Evolutionary conservation across 352 stramenopile species (phyloP), one percentile per base, ranked within the genome.

Genomic region (Halophytophthora polymorphica): DNA sequence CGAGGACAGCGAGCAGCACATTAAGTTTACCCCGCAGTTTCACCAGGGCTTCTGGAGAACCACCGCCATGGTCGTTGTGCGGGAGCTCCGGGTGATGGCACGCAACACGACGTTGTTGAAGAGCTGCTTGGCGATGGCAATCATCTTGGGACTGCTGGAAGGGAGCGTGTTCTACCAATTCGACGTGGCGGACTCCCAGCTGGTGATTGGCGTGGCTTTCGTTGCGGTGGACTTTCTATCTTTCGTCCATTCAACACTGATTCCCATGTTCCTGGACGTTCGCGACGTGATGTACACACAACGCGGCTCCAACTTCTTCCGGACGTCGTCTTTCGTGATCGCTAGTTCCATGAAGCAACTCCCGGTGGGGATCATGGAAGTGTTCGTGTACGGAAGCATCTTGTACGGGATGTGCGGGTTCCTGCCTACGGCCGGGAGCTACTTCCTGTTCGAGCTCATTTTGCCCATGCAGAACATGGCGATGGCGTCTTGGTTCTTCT

Each of bases 361-460:
- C 12, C 61, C 73, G 39, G 19, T 79, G 40, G 44, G 44, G 38
- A 0, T 78, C 0, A 47, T 69, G n/a, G 84, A 94, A 56, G 69
- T 58, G 12, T n/a, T 88, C 0, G 44, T 90, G 18, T 93, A 94
- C 60, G 86, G 81, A 8, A 78, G 69, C 1, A 64, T 95, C 36
- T 40, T 93, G 1, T 95, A 95, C 57, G 93, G 77, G 67, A 88
- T 93, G 64, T 83, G 87, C 36, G 86, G 83, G 3, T 76, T 57
- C 29, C 53, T 64, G 8, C 18, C 34, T 2, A 50, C 56, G 1
- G 40, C 54, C 1, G n/a, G 22, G 3, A 37, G 48, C 0, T 87
- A 66, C 53, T 6, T 86, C 0, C 42, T 80, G 7, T 86, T 73
- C 47, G 19, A 64, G 22, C 2, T 73, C 5, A 35, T 75, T 6